A percentile compares a stretch with the other conserved stretches of the same genome.
Conservation (phyloP, 805 yeast genomes). For the Candida mattraensis region DNA sequence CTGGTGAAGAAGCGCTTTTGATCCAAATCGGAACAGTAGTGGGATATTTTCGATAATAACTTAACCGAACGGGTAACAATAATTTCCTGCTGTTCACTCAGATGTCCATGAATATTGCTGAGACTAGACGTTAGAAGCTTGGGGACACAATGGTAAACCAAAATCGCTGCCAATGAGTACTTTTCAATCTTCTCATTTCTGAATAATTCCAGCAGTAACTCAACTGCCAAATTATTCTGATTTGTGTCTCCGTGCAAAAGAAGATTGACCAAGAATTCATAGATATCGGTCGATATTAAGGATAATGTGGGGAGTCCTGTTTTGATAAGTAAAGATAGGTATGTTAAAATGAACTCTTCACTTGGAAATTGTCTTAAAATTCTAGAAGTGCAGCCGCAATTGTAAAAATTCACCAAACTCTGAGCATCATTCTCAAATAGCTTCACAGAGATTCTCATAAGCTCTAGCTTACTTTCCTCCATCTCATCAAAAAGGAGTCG, state of each 20-base stretch:
- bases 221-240: conserved; percentile 9
- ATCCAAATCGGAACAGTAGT: conserved; percentile 10
- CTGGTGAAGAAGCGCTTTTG: conserved; percentile 12
- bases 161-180: conserved; percentile 9
- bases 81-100: conserved; percentile 13
- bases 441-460: conserved; percentile 14
- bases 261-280: conserved; percentile 8
- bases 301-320: conserved; percentile 12
- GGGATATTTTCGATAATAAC: conserved; percentile 15
- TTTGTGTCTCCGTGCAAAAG: conserved; percentile 12
- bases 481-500: conserved; percentile 9
- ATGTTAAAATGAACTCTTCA: conserved; percentile 13
- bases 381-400: conserved; percentile 18
- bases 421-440: conserved; percentile 14
- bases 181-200: conserved; percentile 15
- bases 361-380: conserved; percentile 6
- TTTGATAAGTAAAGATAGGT: conserved; percentile 9
- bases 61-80: conserved; percentile 8
- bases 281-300: conserved; percentile 8
- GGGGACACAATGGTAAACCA: conserved; percentile 10
- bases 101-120: conserved; percentile 16
- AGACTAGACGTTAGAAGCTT: conserved; percentile 8
- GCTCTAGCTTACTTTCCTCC: conserved; percentile 16
- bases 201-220: conserved; percentile 15
- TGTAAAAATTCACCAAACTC: conserved; percentile 17